Evolutionary conservation across 1,139 yeast genomes (phyloP), one percentile per base, ranked within the genome.

Genomic region (Taphrina pruni): DNA sequence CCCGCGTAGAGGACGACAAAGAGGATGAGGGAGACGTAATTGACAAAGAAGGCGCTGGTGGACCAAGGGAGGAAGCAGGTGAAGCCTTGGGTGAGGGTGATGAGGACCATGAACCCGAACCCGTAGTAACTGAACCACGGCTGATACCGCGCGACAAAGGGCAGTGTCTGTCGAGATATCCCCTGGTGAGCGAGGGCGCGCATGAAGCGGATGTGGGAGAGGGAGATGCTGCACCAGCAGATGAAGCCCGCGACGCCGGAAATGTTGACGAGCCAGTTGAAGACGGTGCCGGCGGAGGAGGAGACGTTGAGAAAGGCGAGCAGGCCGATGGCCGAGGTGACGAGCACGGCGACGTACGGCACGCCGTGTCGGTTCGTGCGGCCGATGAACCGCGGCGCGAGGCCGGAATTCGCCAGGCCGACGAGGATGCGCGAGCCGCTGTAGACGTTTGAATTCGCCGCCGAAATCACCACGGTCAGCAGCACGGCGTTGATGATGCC

Each of bases 241-340:
- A 85, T 78, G 73, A 86, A 82, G 60, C 85, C 78, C 11, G 87
- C 85, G 32, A 86, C 85, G 20, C 88, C 86, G 54, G 90, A 86
- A 60, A 93, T 87, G 79, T 90, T 90, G 74, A 92, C 84, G 73
- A 93, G 84, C 93, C 97, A 93, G 74, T 84, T 80, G 81, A 92
- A 93, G 9, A 92, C 97, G 17, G 84, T 81, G 43, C 81, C 80
- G 65, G 96, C 95, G 60, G 85, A 83, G 20, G 83, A 78, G 43
- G 89, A 84, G 71, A 86, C 82, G 52, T 88, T 90, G 82, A 93
- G 82, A 77, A 86, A 88, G 0, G 92, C 92, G 72, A 84, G 73
- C 50, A 78, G 76, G 9, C 81, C 79, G 73, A 82, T 82, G 73
- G 76, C 79, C 83, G 82, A 80, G 48, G 80, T 76, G 65, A 81